Conservation (phyloP, 192 early-diverging fungal genomes). For the Backusella westeae region DNA sequence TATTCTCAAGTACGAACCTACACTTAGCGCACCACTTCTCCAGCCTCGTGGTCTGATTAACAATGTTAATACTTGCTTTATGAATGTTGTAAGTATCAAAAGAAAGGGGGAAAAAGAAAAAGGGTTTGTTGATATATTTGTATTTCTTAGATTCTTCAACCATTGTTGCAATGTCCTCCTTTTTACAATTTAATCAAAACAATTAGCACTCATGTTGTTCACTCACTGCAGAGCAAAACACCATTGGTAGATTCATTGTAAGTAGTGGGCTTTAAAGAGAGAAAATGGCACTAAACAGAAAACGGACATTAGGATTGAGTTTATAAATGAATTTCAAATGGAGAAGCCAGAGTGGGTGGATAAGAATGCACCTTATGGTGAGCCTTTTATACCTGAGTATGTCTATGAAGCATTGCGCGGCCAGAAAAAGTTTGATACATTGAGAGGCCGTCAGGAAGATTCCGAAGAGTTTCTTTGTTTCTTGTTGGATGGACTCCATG, state of each 20-base stretch:
- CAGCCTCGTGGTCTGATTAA: constrained; percentile 94
- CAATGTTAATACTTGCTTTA: constrained; percentile 97
- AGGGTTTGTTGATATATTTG: neutral
- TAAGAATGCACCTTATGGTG: constrained; percentile 51
- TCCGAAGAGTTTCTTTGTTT: constrained; percentile 96
- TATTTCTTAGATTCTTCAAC: constrained; percentile 71
- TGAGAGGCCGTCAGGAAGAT: constrained; percentile 94
- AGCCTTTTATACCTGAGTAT: constrained; percentile 90
- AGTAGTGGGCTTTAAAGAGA: constrained; percentile 16
- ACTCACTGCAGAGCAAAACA: constrained; percentile 73
- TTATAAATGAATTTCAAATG: constrained; percentile 37
- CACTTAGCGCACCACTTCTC: constrained; percentile 41
- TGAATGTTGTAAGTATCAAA: constrained; percentile 79
- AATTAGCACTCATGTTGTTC: constrained; percentile 61
- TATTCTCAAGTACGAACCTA: constrained; percentile 43
- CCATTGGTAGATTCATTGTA: constrained; percentile 88
- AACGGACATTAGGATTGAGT: constrained; percentile 30
- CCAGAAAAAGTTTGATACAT: constrained; percentile 75
- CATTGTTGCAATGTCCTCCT: constrained; percentile 87
- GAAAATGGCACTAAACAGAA: neutral
- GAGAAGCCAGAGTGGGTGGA: constrained; percentile 9
- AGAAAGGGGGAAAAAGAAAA: neutral
- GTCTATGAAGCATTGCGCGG: constrained; percentile 88
- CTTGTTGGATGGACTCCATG: constrained; percentile 91
- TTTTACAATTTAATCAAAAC: constrained; percentile 85